Base-by-base conservation (phyloP, 2,329 filamentous ascomycete species). In the Hypoxylon sp. region DNA sequence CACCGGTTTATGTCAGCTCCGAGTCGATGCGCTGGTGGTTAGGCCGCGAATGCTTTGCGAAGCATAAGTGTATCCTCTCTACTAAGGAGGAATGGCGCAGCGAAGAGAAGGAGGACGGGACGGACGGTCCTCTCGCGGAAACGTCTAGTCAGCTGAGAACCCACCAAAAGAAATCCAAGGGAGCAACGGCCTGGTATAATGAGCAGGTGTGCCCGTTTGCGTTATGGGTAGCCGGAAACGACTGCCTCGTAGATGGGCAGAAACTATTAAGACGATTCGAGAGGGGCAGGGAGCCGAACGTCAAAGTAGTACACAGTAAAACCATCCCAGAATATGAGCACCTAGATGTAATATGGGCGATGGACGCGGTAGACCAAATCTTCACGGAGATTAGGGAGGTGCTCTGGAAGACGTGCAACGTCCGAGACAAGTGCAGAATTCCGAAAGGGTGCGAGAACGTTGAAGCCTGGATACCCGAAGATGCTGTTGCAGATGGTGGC, bases 1-100 rank as follows among this genome's bases (percentile, higher is more conserved):
- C 93, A 0, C 94, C 94, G 1, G 92, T 97, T 0, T 97, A 96
- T 72, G 92, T 97, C 52, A 93, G 89, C 70, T 87, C 92, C 0
- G 93, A 97, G 79, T 90, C 89, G 61, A 97, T 97, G 92, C 85
- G 92, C 5, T 98, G 94, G 94, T 97, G 94, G 94, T 84, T 97
- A 0, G 94, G 94, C 0, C 82, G 89, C 3, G 92, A 95, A 71
- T 93, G 93, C 70, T 97, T 90, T 87, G 24, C 88, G 7, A 77
- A 84, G 70, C 92, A 97, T 72, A 92, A 91, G 74, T 97, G 94
- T 73, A 96, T 97, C 53, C 81, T 97, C 6, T 85, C 91, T 0
- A 97, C 93, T 0, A 85, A 86, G 39, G 91, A 94, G 65, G 87
- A 90, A 62, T 84, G 86, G 58, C 81, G 77, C 43, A 83, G 85